Base-by-base conservation (phyloP, 495 filamentous ascomycete genomes). In the Trichoderma orchidacearum region DNA sequence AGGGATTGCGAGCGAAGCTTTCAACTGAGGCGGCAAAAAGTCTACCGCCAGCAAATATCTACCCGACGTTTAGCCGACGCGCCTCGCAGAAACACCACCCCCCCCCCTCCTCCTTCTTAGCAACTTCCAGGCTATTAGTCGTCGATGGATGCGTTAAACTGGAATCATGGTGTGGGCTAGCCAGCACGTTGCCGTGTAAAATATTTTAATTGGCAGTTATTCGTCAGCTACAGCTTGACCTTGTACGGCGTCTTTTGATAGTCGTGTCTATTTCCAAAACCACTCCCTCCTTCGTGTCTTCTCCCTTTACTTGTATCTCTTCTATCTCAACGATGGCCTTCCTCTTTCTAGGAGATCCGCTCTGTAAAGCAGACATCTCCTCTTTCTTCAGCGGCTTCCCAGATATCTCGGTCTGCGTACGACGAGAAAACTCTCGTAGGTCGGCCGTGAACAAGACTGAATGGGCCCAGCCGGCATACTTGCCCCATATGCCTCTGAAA, bases 401-500 rank as follows among this genome's bases (percentile, higher is more conserved):
- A 21, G 65, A 54, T 56, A 69, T 68, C 58, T 51, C 64, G 25
- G 59, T 56, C 56, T 74, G 69, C 27, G 75, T 64, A 56, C 77
- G 25, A 11, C 18, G 35, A 8, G 89, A 80, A 64, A 97, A 97
- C 0, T 86, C 82, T 65, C 83, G 86, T 50, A 99, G 69, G 66
- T 99, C 90, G 3, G 93, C 94, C 0, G 93, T 93, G 66, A 99
- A 99, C 5, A 99, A 77, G 17, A 98, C 94, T 35, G 85, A 92
- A 69, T 99, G 93, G 1, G 93, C 94, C 94, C 94, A 99, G 1
- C 93, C 93, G 9, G 93, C 93, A 61, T 97, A 87, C 30, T 85
- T 81, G 0, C 93, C 93, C 94, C 94, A 97, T 5, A 97, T 78
- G 53, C 80, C 80, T 30, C 93, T 80, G 68, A 97, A 97, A 63